Base-by-base conservation (phyloP, 202 grass and related monocot species). In the Panicum virgatum region DNA sequence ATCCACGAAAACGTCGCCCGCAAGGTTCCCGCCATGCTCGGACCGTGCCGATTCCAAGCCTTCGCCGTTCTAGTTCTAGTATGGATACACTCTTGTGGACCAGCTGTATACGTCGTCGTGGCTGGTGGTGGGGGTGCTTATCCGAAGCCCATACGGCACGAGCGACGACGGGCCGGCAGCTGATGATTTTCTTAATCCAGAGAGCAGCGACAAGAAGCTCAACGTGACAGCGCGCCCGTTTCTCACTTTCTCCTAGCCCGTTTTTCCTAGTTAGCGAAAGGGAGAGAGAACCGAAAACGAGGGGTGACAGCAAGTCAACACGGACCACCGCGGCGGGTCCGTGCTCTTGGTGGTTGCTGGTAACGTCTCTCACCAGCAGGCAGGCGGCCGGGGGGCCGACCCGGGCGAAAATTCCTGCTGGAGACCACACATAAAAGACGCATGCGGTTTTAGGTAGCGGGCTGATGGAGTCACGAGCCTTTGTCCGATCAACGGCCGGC, bases 401-500 rank as follows among this genome's bases (percentile, higher is more conserved):
- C n/a, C n/a, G 56, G 15, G 26, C 18, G 26, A 32, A 26, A 80
- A 48, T 44, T 73, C 46, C 47, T 23, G 39, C 29, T 62, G 34
- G 19, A 9, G 53, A 20, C 59, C 30, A 10, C 50, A 14, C 47
- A 27, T 25, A 79, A 73, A 83, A 83, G 40, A 61, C 37, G 47
- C 67, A 34, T 22, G 7, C 27, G 1, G 54, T 56, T 73, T 43
- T 82, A 45, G 79, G 62, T 76, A 52, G 45, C 16, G 4, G 39
- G 16, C 26, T n/a, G 52, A 59, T 58, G 5, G 3, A 27, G 45
- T 9, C 29, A 51, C 5, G 7, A 72, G 66, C 43, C 58, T 58
- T 3, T 46, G 86, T 59, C 67, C 73, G 65, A 88, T 66, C 66
- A 71, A 12, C 46, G 23, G 46, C 48, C 48, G 48, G 6, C 36